Evolutionary conservation across 306 rosid genomes (phyloP).

Genomic region (Astragalus glycyphyllos): DNA sequence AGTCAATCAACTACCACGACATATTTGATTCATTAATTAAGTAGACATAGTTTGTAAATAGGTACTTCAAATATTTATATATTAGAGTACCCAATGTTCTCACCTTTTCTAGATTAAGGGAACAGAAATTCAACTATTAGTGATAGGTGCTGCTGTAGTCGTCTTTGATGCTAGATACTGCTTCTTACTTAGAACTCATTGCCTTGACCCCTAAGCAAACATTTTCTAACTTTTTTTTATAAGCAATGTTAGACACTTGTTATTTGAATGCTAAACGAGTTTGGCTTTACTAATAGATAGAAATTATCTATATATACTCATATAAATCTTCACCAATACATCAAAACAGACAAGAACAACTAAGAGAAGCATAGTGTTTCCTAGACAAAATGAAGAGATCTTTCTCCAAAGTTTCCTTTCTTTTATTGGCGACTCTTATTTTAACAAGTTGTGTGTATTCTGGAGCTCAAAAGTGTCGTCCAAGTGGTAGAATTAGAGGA

Average conservation of each 20-base stretch:
- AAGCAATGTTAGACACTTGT: too few species aligned
- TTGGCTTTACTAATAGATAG: background rate
- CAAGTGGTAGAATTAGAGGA: conserved; percentile 42
- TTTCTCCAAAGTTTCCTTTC: background rate
- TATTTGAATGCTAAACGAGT: background rate
- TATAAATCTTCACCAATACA: background rate
- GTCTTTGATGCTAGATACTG: background rate
- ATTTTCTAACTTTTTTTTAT: too few species aligned
- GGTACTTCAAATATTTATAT: too few species aligned
- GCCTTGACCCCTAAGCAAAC: conserved; percentile 19
- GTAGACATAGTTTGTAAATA: too few species aligned
- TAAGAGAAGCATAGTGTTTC: background rate
- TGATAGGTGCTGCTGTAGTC: background rate
- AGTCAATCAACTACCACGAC: too few species aligned
- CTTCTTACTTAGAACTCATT: background rate
- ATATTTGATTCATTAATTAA: too few species aligned
- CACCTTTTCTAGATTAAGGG: too few species aligned
- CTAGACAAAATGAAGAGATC: conserved; percentile 26
- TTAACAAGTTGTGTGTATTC: background rate
- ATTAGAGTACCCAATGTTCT: background rate
- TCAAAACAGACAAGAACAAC: background rate
- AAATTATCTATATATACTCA: conserved; percentile 14
- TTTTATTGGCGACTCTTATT: conserved; percentile 17
- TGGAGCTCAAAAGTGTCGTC: conserved; percentile 46
- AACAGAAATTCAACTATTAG: too few species aligned